phyloP scores from a whole-genome alignment of 371 early-diverging fungal species.

The Mucor mucedo region DNA sequence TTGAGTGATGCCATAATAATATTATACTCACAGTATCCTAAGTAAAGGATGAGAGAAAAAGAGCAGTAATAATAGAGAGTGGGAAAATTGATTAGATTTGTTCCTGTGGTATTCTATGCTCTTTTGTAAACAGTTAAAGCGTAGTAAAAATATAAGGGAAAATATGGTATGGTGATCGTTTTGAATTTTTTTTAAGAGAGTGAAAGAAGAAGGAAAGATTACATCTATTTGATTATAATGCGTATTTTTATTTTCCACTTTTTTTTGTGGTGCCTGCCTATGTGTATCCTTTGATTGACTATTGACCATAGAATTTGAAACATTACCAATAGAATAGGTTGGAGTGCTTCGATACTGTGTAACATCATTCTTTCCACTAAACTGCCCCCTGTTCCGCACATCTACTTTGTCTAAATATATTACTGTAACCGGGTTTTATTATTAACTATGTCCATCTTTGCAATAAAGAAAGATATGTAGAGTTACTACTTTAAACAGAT shows the following conservation, averaged over 20 bases:
- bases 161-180: not conserved
- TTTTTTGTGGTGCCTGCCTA: constrained; percentile 20
- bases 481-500: no score
- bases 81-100: not conserved
- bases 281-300: constrained; percentile 26
- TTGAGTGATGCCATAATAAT: no score
- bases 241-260: constrained; percentile 2
- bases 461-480: no score
- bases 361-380: constrained; percentile 18
- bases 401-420: not conserved
- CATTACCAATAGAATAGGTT: constrained; percentile 27
- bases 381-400: constrained; percentile 17
- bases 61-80: constrained; percentile 1
- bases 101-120: not conserved
- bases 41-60: not conserved
- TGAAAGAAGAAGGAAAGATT: no score
- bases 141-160: not conserved
- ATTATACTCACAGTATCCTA: not conserved
- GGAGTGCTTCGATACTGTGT: constrained; percentile 18
- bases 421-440: not conserved
- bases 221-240: not conserved
- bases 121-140: not conserved
- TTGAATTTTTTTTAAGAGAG: no score
- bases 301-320: constrained; percentile 26
- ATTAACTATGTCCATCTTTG: not conserved